Evolutionary conservation across 345 rosid species (phyloP).

Genomic region (Limnanthes douglasii): DNA sequence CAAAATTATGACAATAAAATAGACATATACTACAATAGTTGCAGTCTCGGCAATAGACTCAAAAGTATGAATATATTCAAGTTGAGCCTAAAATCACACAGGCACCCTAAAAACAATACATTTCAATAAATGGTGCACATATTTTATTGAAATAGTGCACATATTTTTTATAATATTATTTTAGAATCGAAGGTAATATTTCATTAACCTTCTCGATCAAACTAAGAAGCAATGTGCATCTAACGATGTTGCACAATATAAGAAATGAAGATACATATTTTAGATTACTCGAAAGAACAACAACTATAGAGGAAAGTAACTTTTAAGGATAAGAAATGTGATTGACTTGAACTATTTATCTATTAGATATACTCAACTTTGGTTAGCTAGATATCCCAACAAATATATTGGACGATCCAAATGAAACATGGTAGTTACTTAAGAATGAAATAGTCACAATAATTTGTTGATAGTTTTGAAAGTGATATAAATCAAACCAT

Average conservation of each 20-base stretch:
- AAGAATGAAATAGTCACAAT: conserved; percentile 4
- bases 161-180: conserved; percentile 75
- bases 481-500: too few species aligned
- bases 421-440: conserved; percentile 98
- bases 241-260: conserved; percentile 36
- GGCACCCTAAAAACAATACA: too few species aligned
- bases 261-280: conserved; percentile 1
- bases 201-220: conserved; percentile 73
- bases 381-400: conserved; percentile 86
- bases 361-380: conserved; percentile 88
- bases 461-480: too few species aligned
- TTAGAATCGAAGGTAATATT: conserved; percentile 64
- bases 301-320: conserved; percentile 1
- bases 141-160: too few species aligned
- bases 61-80: too few species aligned
- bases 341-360: conserved; percentile 97
- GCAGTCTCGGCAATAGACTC: too few species aligned
- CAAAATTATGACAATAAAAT: too few species aligned
- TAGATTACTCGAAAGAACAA: conserved; percentile 5
- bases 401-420: conserved; percentile 98
- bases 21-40: too few species aligned
- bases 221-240: conserved; percentile 72
- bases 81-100: too few species aligned
- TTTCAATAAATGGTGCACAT: too few species aligned
- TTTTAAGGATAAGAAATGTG: conserved; percentile 2